Percentiles rank a stretch among this genome's conserved stretches.
Evolutionary conservation across 192 early-diverging fungal species (phyloP).

Genomic region (Coemansia sp.): DNA sequence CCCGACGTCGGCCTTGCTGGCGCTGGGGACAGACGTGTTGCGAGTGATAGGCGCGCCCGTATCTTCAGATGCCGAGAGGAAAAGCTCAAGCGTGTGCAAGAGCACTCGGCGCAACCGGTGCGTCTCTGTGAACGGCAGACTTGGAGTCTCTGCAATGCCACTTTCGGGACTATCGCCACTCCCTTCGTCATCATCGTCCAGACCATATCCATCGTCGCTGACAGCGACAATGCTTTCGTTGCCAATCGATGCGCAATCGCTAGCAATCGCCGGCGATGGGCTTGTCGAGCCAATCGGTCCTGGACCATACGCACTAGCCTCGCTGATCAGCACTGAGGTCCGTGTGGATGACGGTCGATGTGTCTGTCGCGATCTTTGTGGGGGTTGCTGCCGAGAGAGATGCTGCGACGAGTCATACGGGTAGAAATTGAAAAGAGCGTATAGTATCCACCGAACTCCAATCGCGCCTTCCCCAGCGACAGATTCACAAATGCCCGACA

Average conservation of each 20-base stretch:
- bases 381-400: slow-evolving; percentile 29
- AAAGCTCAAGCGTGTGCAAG: slow-evolving; percentile 40
- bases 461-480: slow-evolving; percentile 13
- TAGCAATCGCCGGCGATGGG: background rate
- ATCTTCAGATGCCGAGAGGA: slow-evolving; percentile 35
- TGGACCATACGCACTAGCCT: background rate
- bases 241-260: slow-evolving; percentile 5
- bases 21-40: slow-evolving; percentile 11
- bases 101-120: slow-evolving; percentile 30
- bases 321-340: slow-evolving; percentile 5
- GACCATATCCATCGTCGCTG: slow-evolving; percentile 15
- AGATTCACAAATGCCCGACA: slow-evolving; percentile 25
- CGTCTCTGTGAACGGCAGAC: slow-evolving; percentile 24
- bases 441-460: slow-evolving; percentile 46
- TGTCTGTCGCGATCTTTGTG: slow-evolving; percentile 4
- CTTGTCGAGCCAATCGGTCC: background rate
- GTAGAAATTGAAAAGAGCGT: slow-evolving; percentile 42
- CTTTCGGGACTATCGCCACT: background rate
- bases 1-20: slow-evolving; percentile 27
- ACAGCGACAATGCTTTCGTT: slow-evolving; percentile 1
- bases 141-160: slow-evolving; percentile 28
- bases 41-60: background rate
- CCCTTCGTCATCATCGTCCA: slow-evolving; percentile 14
- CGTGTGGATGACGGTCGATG: slow-evolving; percentile 19
- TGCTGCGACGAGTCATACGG: slow-evolving; percentile 53